Base-by-base conservation (phyloP, 1,284 basidiomycete species). In the Ceratorhiza oryzae-sativae region DNA sequence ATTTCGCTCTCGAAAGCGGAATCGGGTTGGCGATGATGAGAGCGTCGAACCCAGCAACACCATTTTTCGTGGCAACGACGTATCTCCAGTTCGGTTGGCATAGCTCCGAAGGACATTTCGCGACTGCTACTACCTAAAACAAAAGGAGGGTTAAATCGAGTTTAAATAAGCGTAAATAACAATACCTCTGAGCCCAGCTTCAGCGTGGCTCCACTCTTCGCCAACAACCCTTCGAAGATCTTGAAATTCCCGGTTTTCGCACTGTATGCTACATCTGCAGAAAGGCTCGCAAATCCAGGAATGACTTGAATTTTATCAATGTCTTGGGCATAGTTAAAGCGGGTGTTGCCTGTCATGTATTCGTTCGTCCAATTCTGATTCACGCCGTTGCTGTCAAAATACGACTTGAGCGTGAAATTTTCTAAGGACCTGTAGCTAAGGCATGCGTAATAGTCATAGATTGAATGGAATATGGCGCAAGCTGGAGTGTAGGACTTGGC, bases 241-340 rank as follows among this genome's bases (percentile, higher is more conserved):
- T 87, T 86, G 80, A 86, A 93, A 80, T 98, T 98, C 1, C 97
- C 97, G 1, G 91, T 90, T 74, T 84, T 81, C 61, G 98, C 86
- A 15, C 86, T 84, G 0, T 82, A 82, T 0, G 93, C 93, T 8
- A 89, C 89, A 0, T 79, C 82, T 0, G 94, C 85, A 1, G 93
- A 93, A 80, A 98, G 84, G 9, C 90, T 91, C 71, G 86, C 85
- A 13, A 88, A 80, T 0, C 91, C 92, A 62, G 88, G 94, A 27
- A 98, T 82, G 0, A 87, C 93, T 77, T 98, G 94, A 6, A 98
- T 91, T 32, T 83, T 76, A 77, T 88, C 85, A 27, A 88, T 85
- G 77, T 95, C 67, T 82, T 92, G 91, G 27, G 88, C 93, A 77
- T 96, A 96, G 80, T 98, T 98, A 56, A 95, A 93, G 20, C 95